A percentile compares a stretch with the other conserved stretches of the same genome.
phyloP scores from a whole-genome alignment of 768 basidiomycete genomes.

The Mycena crocata region DNA sequence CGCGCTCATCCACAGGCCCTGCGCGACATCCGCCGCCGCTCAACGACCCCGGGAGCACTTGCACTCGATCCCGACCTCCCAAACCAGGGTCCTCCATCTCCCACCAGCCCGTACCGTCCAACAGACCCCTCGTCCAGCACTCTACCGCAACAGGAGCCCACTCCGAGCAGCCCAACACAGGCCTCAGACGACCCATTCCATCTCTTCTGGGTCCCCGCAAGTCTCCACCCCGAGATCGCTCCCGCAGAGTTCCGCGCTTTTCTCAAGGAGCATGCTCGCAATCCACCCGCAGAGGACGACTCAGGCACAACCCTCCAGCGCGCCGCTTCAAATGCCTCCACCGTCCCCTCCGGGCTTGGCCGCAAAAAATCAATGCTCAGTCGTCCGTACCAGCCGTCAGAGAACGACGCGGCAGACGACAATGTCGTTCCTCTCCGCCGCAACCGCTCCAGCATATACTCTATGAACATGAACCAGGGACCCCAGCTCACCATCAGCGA shows the following conservation, averaged over 20 bases:
- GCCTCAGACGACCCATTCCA: constrained; percentile 83
- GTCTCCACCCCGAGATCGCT: constrained; percentile 96
- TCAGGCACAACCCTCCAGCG: constrained; percentile 48
- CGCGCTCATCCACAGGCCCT: too few species aligned
- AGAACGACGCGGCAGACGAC: constrained; percentile 80
- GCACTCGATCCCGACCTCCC: constrained; percentile 94
- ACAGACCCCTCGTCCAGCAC: constrained; percentile 56
- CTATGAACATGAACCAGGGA: constrained; percentile 60
- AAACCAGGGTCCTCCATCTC: constrained; percentile 69
- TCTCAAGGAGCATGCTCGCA: constrained; percentile 90
- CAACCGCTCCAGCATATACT: constrained; percentile 74
- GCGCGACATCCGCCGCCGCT: constrained; percentile 86
- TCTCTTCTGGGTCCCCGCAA: constrained; percentile 98
- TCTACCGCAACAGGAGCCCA: constrained; percentile 37
- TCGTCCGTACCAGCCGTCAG: constrained; percentile 88
- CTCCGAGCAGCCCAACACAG: constrained; percentile 45
- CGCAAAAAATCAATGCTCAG: constrained; percentile 95
- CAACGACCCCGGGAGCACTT: constrained; percentile 84
- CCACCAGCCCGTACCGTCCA: constrained; percentile 54
- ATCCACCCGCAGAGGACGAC: constrained; percentile 64
- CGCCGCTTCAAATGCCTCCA: constrained; percentile 58
- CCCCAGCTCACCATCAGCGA: constrained; percentile 94
- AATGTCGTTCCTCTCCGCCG: constrained; percentile 74
- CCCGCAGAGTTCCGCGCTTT: constrained; percentile 96
- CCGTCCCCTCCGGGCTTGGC: constrained; percentile 63